Evolutionary conservation across 768 basidiomycete species (phyloP).

Genomic region (Paxillus rubicundulus): DNA sequence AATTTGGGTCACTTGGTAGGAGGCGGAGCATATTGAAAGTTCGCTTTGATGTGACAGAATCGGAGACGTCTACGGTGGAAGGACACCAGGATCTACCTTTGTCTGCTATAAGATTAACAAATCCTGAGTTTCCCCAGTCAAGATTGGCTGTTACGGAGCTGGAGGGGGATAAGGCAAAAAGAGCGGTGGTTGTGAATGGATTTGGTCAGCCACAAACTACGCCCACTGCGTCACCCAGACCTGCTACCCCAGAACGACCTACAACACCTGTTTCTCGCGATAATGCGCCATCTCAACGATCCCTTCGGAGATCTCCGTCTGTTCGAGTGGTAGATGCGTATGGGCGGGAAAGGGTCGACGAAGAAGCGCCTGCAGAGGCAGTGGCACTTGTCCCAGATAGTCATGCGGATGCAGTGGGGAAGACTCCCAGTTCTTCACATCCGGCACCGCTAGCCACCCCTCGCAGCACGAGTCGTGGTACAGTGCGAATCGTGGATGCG

Average conservation of each 20-base stretch:
- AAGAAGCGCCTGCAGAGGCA: conserved; percentile 6
- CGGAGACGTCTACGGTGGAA: conserved; percentile 32
- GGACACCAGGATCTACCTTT: conserved; percentile 25
- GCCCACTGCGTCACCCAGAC: conserved; percentile 7
- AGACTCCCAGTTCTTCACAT: conserved; percentile 9
- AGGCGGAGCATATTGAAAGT: conserved; percentile 67
- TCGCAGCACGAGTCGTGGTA: conserved; percentile 35
- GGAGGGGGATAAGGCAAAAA: conserved; percentile 9
- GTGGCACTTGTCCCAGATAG: conserved; percentile 3
- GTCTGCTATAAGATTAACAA: conserved; percentile 24
- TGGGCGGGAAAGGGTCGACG: conserved; percentile 45
- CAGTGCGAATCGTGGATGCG: conserved; percentile 63
- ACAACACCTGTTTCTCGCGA: conserved; percentile 27
- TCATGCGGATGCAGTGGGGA: conserved; percentile 18
- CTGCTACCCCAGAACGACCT: conserved; percentile 22
- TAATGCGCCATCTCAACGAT: conserved; percentile 27
- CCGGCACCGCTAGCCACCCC: conserved; percentile 14
- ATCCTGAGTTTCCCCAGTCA: conserved; percentile 18
- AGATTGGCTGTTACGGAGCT: neutral
- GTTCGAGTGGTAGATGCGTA: conserved; percentile 73
- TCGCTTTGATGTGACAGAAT: conserved; percentile 57
- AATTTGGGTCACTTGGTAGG: conserved; percentile 33
- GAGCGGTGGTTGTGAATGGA: conserved; percentile 6
- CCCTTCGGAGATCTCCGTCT: conserved; percentile 46
- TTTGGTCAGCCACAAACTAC: neutral